Percentiles rank a stretch among this genome's conserved stretches.
Conservation (phyloP, 257 asterid genomes). For the Asclepias syriaca region DNA sequence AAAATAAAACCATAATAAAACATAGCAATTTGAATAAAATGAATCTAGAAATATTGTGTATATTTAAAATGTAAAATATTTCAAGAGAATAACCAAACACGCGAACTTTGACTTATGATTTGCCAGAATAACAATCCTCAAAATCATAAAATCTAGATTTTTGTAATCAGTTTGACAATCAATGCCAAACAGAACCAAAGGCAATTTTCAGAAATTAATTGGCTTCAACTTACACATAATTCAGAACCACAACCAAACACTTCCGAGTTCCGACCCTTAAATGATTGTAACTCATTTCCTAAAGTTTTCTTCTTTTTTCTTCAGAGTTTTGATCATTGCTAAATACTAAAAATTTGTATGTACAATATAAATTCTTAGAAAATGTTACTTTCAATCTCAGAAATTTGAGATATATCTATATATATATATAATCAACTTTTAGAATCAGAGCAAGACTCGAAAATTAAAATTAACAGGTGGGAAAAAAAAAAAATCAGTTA, state of each 20-base stretch:
- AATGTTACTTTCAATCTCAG: neutral
- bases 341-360: neutral
- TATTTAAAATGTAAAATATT: no score
- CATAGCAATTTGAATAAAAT: no score
- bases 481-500: neutral
- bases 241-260: neutral
- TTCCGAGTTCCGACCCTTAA: neutral
- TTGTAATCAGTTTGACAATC: no score
- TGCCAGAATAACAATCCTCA: no score
- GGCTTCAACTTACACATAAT: neutral
- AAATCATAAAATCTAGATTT: no score
- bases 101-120: no score
- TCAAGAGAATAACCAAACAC: no score
- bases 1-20: no score
- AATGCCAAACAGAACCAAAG: neutral
- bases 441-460: neutral
- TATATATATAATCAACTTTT: neutral
- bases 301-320: neutral
- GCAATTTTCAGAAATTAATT: neutral
- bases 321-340: neutral
- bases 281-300: neutral
- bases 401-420: neutral
- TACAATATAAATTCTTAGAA: neutral
- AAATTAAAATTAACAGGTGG: neutral
- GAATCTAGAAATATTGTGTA: no score